Evolutionary conservation across 1,284 basidiomycete genomes (phyloP), one percentile per base, ranked within the genome.

Genomic region (Moniliophthora roreri): DNA sequence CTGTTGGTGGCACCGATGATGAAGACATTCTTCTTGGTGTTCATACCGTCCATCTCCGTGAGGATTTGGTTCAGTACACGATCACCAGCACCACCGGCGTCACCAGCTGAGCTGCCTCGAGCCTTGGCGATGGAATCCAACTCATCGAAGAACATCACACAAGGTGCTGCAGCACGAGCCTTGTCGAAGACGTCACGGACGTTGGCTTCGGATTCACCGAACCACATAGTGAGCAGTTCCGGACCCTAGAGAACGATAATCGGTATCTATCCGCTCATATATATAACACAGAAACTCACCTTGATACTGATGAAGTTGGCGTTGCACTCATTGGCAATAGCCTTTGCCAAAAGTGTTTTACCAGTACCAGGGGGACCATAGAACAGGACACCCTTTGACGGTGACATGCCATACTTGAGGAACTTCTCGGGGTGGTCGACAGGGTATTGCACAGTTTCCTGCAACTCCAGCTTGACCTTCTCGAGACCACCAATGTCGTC

Each of bases 71-170:
- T 97, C 56, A 98, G 83, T 9, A 98, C 95, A 77, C 97, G 94
- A 71, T 99, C 97, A 47, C 95, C 89, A 7, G 96, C 95, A 58
- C 96, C 97, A 61, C 95, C 95, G 53, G 77, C 95, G 69, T 98
- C 96, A 50, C 93, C 94, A 13, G 82, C 77, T 52, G 85, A 81
- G n/a, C 76, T 74, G 57, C 96, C 96, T 75, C 97, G 93, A 48
- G 94, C 85, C 78, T 98, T 98, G 52, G 96, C 96, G 64, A 99
- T 98, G 10, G 96, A 97, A 70, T 99, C 96, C 67, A 99, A 80
- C 75, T 99, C 96, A 66, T 99, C 96, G 74, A 99, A 99, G 90
- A 99, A 99, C 95, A 99, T 98, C 61, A 99, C 95, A 72, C 96
- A 98, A 40, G 97, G 97, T 7, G 96, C 95, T 4, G 97, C 97